Base-by-base conservation (phyloP, 2,329 filamentous ascomycete genomes). In the Arthrobotrys entomopaga region DNA sequence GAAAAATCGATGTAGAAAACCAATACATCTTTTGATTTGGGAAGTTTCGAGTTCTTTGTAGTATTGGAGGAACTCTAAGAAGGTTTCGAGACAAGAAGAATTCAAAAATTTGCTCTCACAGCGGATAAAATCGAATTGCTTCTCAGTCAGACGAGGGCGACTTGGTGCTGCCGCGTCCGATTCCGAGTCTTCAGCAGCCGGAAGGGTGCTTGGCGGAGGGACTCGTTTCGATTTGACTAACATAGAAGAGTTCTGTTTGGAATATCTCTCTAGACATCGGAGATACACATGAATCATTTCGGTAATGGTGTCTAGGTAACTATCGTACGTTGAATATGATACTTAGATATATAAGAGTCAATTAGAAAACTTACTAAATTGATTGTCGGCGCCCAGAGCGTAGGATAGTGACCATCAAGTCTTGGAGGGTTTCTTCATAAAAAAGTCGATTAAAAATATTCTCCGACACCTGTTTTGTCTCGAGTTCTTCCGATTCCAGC, bases 371-470 rank as follows among this genome's bases (percentile, higher is more conserved):
- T 34, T 63, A 77, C 65, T 93, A 91, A 78, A 97, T 95, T 0
- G 92, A 91, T 82, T 98, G 95, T 73, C 94, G 92, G 77, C 96
- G 96, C 83, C 96, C 98, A n/a, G 87, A 89, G 76, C 90, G 86
- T 0, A 94, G 85, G 61, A 97, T 91, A 71, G 89, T 87, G 29
- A 94, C 87, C 59, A 99, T 87, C 22, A 91, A 86, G 75, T 99
- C 94, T 79, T 99, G 93, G 0, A 93, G 97, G 0, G 91, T 88
- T 80, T 98, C 93, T 81, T 99, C 95, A 82, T 99, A 99, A 81
- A 99, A 99, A n/a, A 99, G 92, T 75, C 94, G 91, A 79, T 91
- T 96, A 60, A 97, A 88, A 11, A 96, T 97, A 78, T 99, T 99
- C 80, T 99, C 94, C 0, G 95, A 94, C 80, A 99, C 98, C 78